Evolutionary conservation across 1,284 basidiomycete genomes (phyloP), one percentile per base, ranked within the genome.

Genomic region (Takashimella koratensis): DNA sequence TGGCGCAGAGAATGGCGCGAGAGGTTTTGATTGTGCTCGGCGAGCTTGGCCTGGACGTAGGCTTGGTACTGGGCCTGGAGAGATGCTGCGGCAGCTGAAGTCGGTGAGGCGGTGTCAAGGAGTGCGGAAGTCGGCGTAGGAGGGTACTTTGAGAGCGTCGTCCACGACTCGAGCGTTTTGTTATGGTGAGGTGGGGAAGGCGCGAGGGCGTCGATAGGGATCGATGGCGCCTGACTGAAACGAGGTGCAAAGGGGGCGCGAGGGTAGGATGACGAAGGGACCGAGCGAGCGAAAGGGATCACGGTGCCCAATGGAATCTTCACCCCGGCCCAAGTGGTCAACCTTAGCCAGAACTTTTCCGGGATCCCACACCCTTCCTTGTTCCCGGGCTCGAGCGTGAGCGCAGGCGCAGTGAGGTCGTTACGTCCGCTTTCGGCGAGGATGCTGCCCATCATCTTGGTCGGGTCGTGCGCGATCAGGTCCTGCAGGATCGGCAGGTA

Each of bases 331-430:
- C 55, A 57, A 1, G 48, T 23, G 1, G 47, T 43, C 2, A 60
- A 48, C 10, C 43, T 45, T 0, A 57, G 5, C 63, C 69, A 70
- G 39, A 64, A 56, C 22, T 58, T 53, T 42, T 71, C 70, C 0
- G 72, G 72, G 23, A 74, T 73, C n/a, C 72, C 70, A 45, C 67
- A 69, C 1, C 72, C 72, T 16, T 70, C 66, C 13, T 56, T 61
- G 47, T 49, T 53, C 47, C 47, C 42, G n/a, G 59, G 51, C 40
- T 62, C 49, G 46, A 65, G 43, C 45, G 56, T 56, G 47, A 68
- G 48, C 20, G 54, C 65, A 8, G 58, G 61, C 4, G 53, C 65
- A 20, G 55, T 60, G 45, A 64, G 52, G 30, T 58, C 59, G 3
- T 53, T 54, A 24, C 45, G 53, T 25, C 62, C 65, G 11, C 59